Evolutionary conservation across 768 basidiomycete species (phyloP).

Genomic region (Postia placenta): DNA sequence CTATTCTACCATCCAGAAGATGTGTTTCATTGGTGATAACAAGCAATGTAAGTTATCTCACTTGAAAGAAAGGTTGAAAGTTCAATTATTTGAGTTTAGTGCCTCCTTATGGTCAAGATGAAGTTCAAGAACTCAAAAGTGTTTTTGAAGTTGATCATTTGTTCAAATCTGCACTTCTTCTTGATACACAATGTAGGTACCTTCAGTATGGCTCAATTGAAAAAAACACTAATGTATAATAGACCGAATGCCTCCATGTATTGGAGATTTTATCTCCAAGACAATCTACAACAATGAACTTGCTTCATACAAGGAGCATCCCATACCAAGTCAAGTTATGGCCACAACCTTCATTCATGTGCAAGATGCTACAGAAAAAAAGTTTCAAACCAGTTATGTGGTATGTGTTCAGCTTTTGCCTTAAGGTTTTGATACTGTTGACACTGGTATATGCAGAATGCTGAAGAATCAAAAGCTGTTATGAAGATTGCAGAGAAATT

Average conservation of each 20-base stretch:
- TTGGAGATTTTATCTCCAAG: conserved; percentile 67
- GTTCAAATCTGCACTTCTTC: conserved; percentile 38
- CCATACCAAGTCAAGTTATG: too few relatives aligned
- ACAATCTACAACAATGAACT: conserved; percentile 60
- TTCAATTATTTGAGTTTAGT: conserved; percentile 36
- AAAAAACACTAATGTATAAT: conserved; percentile 6
- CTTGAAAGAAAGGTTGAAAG: not conserved
- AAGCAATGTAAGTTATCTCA: conserved; percentile 30
- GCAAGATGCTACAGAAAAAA: conserved; percentile 28
- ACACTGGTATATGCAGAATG: conserved; percentile 41
- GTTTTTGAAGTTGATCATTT: conserved; percentile 76
- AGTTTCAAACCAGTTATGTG: conserved; percentile 32
- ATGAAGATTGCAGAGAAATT: conserved; percentile 53
- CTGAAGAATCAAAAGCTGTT: conserved; percentile 47
- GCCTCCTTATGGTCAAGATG: conserved; percentile 74
- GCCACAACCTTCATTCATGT: conserved; percentile 67
- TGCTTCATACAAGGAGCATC: conserved; percentile 45
- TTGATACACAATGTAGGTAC: conserved; percentile 69
- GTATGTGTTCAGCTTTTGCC: conserved; percentile 18
- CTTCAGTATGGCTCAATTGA: conserved; percentile 6
- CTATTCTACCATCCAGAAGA: conserved; percentile 25
- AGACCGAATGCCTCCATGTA: conserved; percentile 84
- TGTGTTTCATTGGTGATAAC: conserved; percentile 38
- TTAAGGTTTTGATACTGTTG: not conserved
- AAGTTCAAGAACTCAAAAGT: conserved; percentile 57